Evolutionary conservation across 306 rosid species (phyloP).

Genomic region (Lablab purpureus): DNA sequence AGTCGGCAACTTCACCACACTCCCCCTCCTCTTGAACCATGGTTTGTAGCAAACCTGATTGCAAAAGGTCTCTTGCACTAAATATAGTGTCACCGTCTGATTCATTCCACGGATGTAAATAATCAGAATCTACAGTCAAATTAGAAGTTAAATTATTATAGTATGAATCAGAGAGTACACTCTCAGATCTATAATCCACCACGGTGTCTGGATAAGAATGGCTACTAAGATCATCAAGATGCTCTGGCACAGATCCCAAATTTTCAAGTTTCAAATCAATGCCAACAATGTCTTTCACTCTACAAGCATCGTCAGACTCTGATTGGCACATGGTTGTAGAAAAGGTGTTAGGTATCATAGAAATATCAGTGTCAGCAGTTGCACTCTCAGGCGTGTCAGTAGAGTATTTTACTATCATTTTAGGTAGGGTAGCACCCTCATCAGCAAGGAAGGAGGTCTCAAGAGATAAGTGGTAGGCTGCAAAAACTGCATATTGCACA

Average conservation of each 20-base stretch:
- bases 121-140: slow-evolving; percentile 46
- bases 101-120: slow-evolving; percentile 52
- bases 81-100: slow-evolving; percentile 41
- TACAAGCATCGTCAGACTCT: slow-evolving; percentile 53
- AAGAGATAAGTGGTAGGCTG: slow-evolving; percentile 97
- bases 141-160: slow-evolving; percentile 53
- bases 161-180: slow-evolving; percentile 47
- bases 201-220: slow-evolving; percentile 51
- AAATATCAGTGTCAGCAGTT: slow-evolving; percentile 51
- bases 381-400: slow-evolving; percentile 55
- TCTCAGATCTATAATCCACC: slow-evolving; percentile 51
- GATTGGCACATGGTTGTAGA: slow-evolving; percentile 51
- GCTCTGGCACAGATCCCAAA: slow-evolving; percentile 49
- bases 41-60: slow-evolving; percentile 55
- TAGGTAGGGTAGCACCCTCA: slow-evolving; percentile 97
- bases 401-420: slow-evolving; percentile 59
- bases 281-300: slow-evolving; percentile 47
- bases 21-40: slow-evolving; percentile 54
- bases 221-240: slow-evolving; percentile 53
- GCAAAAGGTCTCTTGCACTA: slow-evolving; percentile 52
- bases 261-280: slow-evolving; percentile 54
- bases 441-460: slow-evolving; percentile 98
- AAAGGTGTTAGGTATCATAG: slow-evolving; percentile 46
- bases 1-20: slow-evolving; percentile 53
- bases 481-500: slow-evolving; percentile 90